Percentiles rank a stretch among this genome's conserved stretches.
Evolutionary conservation across 2,329 filamentous ascomycete genomes (phyloP).

Genomic region (Grosmannia huntii): DNA sequence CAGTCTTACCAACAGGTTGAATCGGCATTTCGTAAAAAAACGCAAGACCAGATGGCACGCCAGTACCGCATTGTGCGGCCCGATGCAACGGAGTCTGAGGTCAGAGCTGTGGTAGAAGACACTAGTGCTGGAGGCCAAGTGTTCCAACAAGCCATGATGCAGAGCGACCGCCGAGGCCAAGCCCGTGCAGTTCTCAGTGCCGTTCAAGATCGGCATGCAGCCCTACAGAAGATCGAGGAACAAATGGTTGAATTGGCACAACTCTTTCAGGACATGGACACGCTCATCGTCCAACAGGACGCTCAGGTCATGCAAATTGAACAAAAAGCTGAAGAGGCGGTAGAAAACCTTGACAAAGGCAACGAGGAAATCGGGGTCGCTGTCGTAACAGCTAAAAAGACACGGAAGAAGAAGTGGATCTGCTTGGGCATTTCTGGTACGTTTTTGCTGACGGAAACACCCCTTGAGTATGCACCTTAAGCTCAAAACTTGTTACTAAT

Average conservation of each 20-base stretch:
- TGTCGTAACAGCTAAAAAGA: conserved; percentile 66
- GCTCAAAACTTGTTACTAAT: not conserved
- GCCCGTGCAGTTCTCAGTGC: conserved; percentile 67
- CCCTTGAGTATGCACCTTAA: not conserved
- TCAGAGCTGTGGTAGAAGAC: conserved; percentile 65
- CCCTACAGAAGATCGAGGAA: conserved; percentile 82
- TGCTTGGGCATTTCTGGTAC: conserved; percentile 64
- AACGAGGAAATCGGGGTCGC: conserved; percentile 75
- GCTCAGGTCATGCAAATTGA: conserved; percentile 69
- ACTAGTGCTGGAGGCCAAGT: conserved; percentile 60
- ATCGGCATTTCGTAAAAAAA: conserved; percentile 64
- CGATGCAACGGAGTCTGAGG: conserved; percentile 65
- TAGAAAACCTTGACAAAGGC: conserved; percentile 71
- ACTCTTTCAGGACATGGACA: conserved; percentile 82
- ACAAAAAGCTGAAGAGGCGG: conserved; percentile 73
- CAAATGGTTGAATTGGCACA: conserved; percentile 80
- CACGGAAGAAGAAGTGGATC: conserved; percentile 92
- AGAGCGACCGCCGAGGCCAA: conserved; percentile 68
- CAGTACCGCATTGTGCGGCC: conserved; percentile 85
- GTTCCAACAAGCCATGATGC: conserved; percentile 77
- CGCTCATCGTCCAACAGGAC: conserved; percentile 77
- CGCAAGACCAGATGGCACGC: conserved; percentile 71
- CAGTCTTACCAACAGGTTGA: conserved; percentile 72
- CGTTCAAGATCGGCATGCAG: conserved; percentile 71
- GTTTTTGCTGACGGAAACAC: conserved; percentile 14